These are phyloP conservation scores for Lepiota brunneoincarnata DNA, from an alignment of 768 basidiomycete genomes.

Conservation along the genomic window DNA sequence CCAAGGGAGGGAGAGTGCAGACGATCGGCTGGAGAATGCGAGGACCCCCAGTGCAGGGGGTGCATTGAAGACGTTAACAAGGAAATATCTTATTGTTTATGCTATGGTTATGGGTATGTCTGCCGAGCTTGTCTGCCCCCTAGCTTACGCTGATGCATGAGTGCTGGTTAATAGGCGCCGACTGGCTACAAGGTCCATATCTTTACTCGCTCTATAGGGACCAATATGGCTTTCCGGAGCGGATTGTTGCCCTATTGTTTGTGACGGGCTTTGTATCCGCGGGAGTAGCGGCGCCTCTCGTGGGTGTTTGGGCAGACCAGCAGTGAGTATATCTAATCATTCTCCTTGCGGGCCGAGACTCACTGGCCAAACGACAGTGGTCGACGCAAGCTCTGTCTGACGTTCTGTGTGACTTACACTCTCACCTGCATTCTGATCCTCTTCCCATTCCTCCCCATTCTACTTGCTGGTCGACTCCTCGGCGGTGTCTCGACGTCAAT, in stretches of 20 bases:
- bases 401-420: conserved; percentile 68
- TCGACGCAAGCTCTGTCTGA: conserved; percentile 62
- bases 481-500: conserved; percentile 76
- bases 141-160: conserved; percentile 9
- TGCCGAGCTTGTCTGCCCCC: not conserved
- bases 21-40: conserved; percentile 19
- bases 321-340: conserved; percentile 40
- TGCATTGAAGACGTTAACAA: conserved; percentile 20
- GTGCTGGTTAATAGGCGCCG: conserved; percentile 46
- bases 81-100: conserved; percentile 65
- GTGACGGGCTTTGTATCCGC: conserved; percentile 77
- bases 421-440: conserved; percentile 58
- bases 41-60: conserved; percentile 8
- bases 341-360: not conserved
- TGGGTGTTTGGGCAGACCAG: conserved; percentile 79
- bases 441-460: conserved; percentile 52
- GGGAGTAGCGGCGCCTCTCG: conserved; percentile 63
- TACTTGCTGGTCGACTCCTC: conserved; percentile 61
- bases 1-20: conserved; percentile 13
- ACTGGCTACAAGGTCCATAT: conserved; percentile 82
- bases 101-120: conserved; percentile 69
- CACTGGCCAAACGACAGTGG: conserved; percentile 40
- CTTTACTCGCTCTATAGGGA: conserved; percentile 73
- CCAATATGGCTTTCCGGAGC: conserved; percentile 61
- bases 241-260: conserved; percentile 66